Evolutionary conservation across 2,329 filamentous ascomycete genomes (phyloP), one percentile per base, ranked within the genome.

Genomic region (Fusarium compactum): DNA sequence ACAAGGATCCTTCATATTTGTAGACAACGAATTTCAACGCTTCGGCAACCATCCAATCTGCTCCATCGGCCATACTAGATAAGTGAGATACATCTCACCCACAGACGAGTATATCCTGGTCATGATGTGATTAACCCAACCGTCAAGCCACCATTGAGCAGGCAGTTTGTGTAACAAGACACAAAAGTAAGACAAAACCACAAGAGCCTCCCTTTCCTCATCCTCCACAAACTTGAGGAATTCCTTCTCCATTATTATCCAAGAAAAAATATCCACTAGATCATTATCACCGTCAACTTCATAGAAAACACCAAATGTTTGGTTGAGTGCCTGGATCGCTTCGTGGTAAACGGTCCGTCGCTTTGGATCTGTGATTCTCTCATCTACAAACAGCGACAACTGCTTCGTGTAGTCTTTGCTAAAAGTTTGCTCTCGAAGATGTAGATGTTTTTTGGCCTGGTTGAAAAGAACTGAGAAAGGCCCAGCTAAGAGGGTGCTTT

Each of bases 181-280:
- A 0, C 32, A 34, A 18, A 34, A 34, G 32, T 34, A 34, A 34
- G 16, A 34, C 32, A 55, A 3, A 12, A 55, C 52, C 2, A 55
- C 38, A 12, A 55, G 20, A 0, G 52, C 52, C 7, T 55, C 40
- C 2, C 1, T 0, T 16, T 47, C 52, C 12, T 55, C 38, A 4
- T 48, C 41, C 0, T 16, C 20, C 20, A 55, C 52, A 32, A 48
- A 55, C 16, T 20, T 3, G 2, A 55, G 2, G 4, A 55, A 55
- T 0, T 6, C 16, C 10, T 55, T 47, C 0, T 12, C 52, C 3
- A 8, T 5, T 0, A 47, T 12, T 1, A 8, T 3, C 52, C 52
- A 55, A 2, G 20, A 25, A 16, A 55, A 55, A 2, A 55, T 32
- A 9, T 55, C 25, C 0, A 55, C 52, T 3, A 47, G 4, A 1